Conservation (phyloP, 2,329 filamentous ascomycete genomes). For the Colletotrichum kahawae region DNA sequence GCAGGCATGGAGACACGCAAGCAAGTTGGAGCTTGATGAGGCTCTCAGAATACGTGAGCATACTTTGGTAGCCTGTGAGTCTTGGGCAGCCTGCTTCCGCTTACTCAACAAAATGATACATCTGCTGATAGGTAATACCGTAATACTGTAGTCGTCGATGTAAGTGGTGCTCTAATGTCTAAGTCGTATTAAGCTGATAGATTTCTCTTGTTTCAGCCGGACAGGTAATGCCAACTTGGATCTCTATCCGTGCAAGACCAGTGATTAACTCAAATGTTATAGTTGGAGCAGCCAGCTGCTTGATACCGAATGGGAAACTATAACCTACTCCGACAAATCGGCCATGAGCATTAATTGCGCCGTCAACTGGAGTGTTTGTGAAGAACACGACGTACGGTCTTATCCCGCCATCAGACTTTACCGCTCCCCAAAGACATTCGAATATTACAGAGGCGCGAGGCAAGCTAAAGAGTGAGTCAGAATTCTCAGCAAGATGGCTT, state of each 20-base stretch:
- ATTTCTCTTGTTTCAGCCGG: neutral
- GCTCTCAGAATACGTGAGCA: slow-evolving; percentile 22
- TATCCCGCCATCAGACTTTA: slow-evolving; percentile 52
- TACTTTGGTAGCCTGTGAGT: slow-evolving; percentile 38
- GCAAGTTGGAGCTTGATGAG: neutral
- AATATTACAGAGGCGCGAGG: slow-evolving; percentile 49
- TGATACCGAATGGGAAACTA: slow-evolving; percentile 23
- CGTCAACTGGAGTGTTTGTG: slow-evolving; percentile 38
- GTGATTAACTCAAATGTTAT: neutral
- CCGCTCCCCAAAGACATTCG: slow-evolving; percentile 33
- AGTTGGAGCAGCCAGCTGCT: slow-evolving; percentile 20
- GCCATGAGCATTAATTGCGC: slow-evolving; percentile 46
- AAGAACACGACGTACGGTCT: slow-evolving; percentile 44
- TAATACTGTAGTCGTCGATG: neutral
- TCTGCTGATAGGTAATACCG: neutral
- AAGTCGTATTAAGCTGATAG: neutral
- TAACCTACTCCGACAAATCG: neutral
- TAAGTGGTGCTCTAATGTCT: neutral
- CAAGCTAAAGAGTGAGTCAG: slow-evolving; percentile 37
- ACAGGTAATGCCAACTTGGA: neutral
- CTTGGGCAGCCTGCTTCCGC: neutral
- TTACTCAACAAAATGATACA: no score
- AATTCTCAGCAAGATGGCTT: slow-evolving; percentile 23
- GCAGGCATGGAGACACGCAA: neutral
- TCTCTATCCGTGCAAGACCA: neutral